Evolutionary conservation across 257 asterid genomes (phyloP), one percentile per base, ranked within the genome.

Genomic region (Galeopsis tetrahit): DNA sequence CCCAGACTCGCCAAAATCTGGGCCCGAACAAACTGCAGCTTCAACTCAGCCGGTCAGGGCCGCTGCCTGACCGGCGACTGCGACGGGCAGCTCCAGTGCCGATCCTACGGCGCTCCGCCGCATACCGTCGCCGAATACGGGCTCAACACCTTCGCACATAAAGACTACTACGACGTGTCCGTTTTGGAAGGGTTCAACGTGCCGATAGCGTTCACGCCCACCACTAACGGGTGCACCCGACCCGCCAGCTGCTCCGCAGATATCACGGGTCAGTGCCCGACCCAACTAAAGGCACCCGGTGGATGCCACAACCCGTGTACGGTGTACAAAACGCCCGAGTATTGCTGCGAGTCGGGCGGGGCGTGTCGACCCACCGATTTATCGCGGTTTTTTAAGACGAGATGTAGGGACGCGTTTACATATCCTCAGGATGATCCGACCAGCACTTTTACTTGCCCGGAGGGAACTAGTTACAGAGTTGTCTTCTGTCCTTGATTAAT

Each of bases 271-370:
- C 78, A 89, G 81, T 91, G 97, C 62, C 96, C 95, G 0, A 7
- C 21, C 7, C 40, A 17, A 17, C 82, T 91, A 14, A 70, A 38
- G 49, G 80, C 82, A n/a, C 70, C 86, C 1, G 94, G 94, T 0
- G 96, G 97, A 4, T 91, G 97, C 66, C 59, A 91, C 6, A 87
- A 91, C 59, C 92, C 96, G 3, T 89, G 96, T 39, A 84, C 89
- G n/a, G 92, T 86, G 21, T 83, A 68, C 59, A 76, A 81, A 59
- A 86, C 88, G 49, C 65, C 81, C 43, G 21, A 85, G 78, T 89
- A 85, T n/a, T 91, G 97, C 63, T 88, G 97, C 79, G 83, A 74
- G 6, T 63, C 77, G 56, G 56, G 55, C 9, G 85, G 92, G 11
- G 15, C n/a, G 34, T 91, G 97, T 75, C 48, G 35, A 10, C 90